Evolutionary conservation across 768 basidiomycete genomes (phyloP).

Genomic region (Leucogyrophana mollusca): DNA sequence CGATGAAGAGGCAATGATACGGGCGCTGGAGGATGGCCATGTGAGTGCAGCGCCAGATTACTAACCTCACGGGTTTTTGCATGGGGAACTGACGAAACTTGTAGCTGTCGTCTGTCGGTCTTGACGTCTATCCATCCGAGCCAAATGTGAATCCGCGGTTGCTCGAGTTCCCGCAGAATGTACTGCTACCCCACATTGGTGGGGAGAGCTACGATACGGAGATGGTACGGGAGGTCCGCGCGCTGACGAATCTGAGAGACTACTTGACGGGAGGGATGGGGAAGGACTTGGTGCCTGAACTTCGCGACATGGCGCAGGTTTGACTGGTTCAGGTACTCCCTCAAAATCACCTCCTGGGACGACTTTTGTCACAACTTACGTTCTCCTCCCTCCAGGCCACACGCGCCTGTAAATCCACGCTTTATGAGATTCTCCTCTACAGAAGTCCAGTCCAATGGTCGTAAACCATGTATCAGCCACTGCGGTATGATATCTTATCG

Average conservation of each 20-base stretch:
- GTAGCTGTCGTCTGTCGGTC: slow-evolving; percentile 73
- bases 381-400: no score
- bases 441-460: no score
- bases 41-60: slow-evolving; percentile 41
- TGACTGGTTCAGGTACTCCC: no score
- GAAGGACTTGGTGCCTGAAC: slow-evolving; percentile 63
- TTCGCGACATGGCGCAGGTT: background rate
- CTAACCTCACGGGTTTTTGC: slow-evolving; percentile 1
- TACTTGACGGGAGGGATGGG: slow-evolving; percentile 61
- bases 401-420: no score
- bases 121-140: slow-evolving; percentile 84
- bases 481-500: no score
- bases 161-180: slow-evolving; percentile 71
- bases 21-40: slow-evolving; percentile 78
- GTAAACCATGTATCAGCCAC: no score
- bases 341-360: no score
- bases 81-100: background rate
- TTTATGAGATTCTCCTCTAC: no score
- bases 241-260: slow-evolving; percentile 67
- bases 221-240: slow-evolving; percentile 74
- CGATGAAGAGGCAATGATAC: slow-evolving; percentile 79
- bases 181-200: slow-evolving; percentile 85
- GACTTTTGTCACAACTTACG: no score
- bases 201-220: slow-evolving; percentile 76
- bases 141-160: slow-evolving; percentile 76